phyloP scores from a whole-genome alignment of 257 asterid genomes.

The Misopates orontium region DNA sequence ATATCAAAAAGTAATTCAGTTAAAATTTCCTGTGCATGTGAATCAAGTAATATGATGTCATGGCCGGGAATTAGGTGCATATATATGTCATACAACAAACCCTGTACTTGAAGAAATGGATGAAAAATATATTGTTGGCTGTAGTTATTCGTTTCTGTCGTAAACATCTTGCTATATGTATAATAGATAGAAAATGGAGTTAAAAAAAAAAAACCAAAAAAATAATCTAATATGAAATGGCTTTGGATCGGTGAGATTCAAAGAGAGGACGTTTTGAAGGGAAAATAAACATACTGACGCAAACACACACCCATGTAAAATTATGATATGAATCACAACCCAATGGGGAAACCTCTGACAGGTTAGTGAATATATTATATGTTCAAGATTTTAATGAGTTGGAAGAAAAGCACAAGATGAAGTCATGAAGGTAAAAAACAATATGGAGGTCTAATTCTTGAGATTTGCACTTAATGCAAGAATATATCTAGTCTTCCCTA shows the following conservation, averaged over 20 bases:
- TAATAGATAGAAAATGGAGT: conserved; percentile 11
- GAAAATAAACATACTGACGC: neutral
- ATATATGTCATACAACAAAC: neutral
- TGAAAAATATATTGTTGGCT: neutral
- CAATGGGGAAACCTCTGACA: conserved; percentile 5
- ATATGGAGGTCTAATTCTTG: conserved; percentile 1
- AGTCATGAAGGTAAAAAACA: neutral
- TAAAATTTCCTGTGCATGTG: neutral
- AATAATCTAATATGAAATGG: neutral
- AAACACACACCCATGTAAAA: too few relatives aligned
- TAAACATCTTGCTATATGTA: neutral
- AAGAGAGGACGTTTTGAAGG: neutral
- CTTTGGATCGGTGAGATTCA: neutral
- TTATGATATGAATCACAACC: neutral
- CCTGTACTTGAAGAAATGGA: conserved; percentile 6
- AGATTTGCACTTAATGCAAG: conserved; percentile 4
- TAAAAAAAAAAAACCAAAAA: neutral
- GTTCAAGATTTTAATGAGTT: conserved; percentile 11
- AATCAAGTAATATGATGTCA: neutral
- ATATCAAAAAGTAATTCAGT: neutral
- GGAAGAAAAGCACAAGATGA: neutral
- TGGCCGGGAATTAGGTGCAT: conserved; percentile 1
- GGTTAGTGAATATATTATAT: neutral
- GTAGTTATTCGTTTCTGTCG: neutral
- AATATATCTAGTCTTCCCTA: conserved; percentile 9